These are phyloP conservation scores for Trichoderma virens DNA, from an alignment of 495 filamentous ascomycete genomes.

Conservation along the genomic window DNA sequence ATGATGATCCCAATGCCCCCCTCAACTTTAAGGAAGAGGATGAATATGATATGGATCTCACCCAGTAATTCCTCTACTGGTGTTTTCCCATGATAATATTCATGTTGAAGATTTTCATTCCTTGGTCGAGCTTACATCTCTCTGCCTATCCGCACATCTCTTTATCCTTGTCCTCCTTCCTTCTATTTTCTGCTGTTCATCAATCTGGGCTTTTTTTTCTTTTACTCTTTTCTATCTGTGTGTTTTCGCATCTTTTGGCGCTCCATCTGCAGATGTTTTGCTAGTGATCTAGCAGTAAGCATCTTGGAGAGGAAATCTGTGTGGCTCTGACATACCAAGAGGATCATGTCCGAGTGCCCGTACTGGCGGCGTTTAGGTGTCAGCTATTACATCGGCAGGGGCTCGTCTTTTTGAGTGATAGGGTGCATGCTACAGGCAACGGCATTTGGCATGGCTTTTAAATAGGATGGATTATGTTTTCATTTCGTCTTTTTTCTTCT, in stretches of 20 bases:
- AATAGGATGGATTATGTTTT: not conserved
- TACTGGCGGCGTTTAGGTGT: constrained; percentile 5
- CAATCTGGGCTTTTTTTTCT: not conserved
- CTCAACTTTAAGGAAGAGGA: constrained; percentile 87
- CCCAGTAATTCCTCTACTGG: no score
- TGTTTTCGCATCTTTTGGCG: not conserved
- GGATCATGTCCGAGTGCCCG: not conserved
- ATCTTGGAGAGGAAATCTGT: not conserved
- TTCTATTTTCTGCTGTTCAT: not conserved
- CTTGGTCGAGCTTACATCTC: no score
- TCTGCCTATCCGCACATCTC: not conserved
- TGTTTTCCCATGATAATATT: no score
- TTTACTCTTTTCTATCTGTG: not conserved
- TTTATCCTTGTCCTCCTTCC: not conserved
- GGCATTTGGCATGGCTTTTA: constrained; percentile 11
- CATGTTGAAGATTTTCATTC: no score
- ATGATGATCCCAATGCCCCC: constrained; percentile 51
- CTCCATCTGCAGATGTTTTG: not conserved
- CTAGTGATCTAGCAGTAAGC: not conserved
- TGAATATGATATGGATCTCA: constrained; percentile 71
- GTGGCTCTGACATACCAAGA: not conserved
- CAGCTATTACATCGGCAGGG: constrained; percentile 4
- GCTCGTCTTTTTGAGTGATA: constrained; percentile 6
- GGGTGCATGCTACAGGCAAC: constrained; percentile 6
- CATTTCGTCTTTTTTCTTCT: constrained; percentile 12